Evolutionary conservation across 495 filamentous ascomycete species (phyloP), one percentile per base, ranked within the genome.

Genomic region (Penicillium manginii): DNA sequence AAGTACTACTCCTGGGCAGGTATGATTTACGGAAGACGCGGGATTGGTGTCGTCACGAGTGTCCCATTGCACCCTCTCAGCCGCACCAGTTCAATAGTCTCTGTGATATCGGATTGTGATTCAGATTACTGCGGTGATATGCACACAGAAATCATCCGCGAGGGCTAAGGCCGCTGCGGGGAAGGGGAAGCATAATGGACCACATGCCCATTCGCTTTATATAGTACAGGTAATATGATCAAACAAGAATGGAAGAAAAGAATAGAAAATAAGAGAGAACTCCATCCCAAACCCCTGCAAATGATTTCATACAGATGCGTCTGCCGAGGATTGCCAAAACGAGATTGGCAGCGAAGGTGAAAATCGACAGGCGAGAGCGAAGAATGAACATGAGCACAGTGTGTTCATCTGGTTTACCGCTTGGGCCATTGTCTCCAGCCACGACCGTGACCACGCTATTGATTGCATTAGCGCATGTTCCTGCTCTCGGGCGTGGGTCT

Each of bases 371-470:
- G 23, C 45, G 45, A 47, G 45, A 47, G 40, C 17, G n/a, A 47
- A 48, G 42, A 32, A 48, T 15, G 17, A 33, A 32, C 22, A 14
- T 31, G 22, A 19, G 19, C 52, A 46, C 8, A 17, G 2, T 21
- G 17, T 40, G 19, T 7, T 29, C 40, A 26, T 31, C 49, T 23
- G 19, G 18, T 69, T 74, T 68, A 78, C 70, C 76, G 67, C 70
- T 71, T 92, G 65, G 94, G 94, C 84, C 84, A 98, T 71, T 91
- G 90, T 77, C 87, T 92, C 94, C 93, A 97, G 51, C 89, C 91
- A 73, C 86, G 80, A 65, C 89, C 92, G 73, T 92, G 89, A 67
- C 93, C 93, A 76, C 84, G 80, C 90, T 96, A 73, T 70, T 62
- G 33, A 55, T 48, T 50, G 54, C 47, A 57, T 79, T 62, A 77